Conservation (phyloP, 345 rosid species). For the Eucalyptus dawsonii region DNA sequence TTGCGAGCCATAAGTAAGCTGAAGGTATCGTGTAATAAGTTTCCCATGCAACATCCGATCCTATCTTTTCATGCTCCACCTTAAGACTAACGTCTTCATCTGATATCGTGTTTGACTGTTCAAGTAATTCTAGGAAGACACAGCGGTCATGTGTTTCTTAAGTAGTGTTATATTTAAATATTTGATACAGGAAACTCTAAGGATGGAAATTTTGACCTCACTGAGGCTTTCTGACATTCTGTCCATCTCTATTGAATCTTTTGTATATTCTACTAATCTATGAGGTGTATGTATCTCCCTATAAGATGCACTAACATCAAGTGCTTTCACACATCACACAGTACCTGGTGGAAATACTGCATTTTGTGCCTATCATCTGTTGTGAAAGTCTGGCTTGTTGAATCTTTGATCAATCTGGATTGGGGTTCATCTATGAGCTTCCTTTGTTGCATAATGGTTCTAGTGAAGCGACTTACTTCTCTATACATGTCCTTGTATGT, state of each 20-base stretch:
- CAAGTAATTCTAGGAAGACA: neutral
- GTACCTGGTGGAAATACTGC: neutral
- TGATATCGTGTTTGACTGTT: neutral
- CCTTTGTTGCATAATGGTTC: neutral
- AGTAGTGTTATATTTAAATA: neutral
- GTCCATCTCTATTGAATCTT: neutral
- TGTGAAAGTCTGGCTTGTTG: neutral
- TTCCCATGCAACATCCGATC: neutral
- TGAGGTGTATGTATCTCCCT: neutral
- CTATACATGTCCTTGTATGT: neutral
- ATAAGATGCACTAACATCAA: neutral
- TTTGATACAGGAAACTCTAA: neutral
- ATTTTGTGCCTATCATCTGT: neutral
- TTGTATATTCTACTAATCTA: neutral
- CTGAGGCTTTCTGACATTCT: neutral
- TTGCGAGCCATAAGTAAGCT: slow-evolving; percentile 91
- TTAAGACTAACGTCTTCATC: neutral
- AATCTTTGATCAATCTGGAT: neutral
- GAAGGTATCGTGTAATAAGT: slow-evolving; percentile 27
- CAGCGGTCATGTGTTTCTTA: neutral
- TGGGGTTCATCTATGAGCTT: neutral
- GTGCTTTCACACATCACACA: neutral
- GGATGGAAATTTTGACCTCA: neutral
- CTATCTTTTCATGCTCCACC: neutral
- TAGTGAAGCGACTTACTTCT: neutral